A percentile compares a stretch with the other conserved stretches of the same genome.
These are phyloP conservation scores for Alternaria gansuensis DNA, from an alignment of 2,329 filamentous ascomycete genomes.

Conservation along the genomic window DNA sequence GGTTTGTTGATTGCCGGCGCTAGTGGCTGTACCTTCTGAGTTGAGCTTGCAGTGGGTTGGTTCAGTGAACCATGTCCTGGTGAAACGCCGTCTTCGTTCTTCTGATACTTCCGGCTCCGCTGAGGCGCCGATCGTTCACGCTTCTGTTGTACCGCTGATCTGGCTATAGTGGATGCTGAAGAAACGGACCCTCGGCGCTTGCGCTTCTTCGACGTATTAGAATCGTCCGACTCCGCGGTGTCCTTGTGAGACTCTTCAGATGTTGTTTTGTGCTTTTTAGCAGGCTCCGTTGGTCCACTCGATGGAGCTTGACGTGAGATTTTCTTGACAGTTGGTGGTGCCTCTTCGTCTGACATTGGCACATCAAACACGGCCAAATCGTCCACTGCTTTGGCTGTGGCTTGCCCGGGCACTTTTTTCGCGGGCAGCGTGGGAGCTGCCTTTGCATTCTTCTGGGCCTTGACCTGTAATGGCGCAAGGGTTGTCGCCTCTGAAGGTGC, in stretches of 20 bases:
- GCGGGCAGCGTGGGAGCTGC: conserved; percentile 2
- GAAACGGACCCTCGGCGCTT: conserved; percentile 41
- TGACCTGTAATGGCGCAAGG: conserved; percentile 17
- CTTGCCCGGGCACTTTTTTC: conserved; percentile 19
- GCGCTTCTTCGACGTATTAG: conserved; percentile 43
- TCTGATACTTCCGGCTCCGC: conserved; percentile 41
- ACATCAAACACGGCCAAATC: conserved; percentile 38
- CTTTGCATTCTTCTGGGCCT: conserved; percentile 20
- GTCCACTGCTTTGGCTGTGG: conserved; percentile 10
- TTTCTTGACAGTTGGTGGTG: conserved; percentile 27
- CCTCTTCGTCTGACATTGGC: conserved; percentile 41
- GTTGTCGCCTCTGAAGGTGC: conserved; percentile 27
- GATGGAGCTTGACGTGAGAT: conserved; percentile 27
- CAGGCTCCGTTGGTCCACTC: conserved; percentile 20
- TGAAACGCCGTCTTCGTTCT: conserved; percentile 35
- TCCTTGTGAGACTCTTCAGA: conserved; percentile 20
- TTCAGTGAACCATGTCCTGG: conserved; percentile 18
- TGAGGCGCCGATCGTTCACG: conserved; percentile 24
- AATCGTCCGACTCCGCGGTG: conserved; percentile 39
- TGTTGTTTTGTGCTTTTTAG: background rate
- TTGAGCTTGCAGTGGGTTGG: background rate
- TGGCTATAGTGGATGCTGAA: conserved; percentile 23
- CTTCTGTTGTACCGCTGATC: conserved; percentile 15
- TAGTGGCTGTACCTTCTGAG: background rate
- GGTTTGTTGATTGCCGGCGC: conserved; percentile 35